Conservation (phyloP, 352 stramenopile genomes). For the Thraustochytrium sp. region DNA sequence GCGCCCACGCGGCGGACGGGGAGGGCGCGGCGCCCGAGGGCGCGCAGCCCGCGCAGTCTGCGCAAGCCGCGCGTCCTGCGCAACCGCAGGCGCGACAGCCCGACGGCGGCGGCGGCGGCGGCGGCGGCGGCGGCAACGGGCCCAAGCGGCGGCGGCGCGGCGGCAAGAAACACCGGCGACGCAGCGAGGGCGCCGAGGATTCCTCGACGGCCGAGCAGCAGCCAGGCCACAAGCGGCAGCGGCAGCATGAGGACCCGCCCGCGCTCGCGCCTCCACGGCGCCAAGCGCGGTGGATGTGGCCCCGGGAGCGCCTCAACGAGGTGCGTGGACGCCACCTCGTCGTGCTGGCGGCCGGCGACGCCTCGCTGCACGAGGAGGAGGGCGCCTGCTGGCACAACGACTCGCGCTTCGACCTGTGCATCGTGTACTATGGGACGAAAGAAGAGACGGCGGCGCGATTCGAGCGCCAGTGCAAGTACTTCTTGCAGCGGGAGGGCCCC, state of each 20-base stretch:
- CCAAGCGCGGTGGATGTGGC: background rate
- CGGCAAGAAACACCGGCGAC: background rate
- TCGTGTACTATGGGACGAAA: conserved; percentile 24
- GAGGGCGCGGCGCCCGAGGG: background rate
- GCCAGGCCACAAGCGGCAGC: background rate
- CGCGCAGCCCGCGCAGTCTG: background rate
- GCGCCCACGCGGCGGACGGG: background rate
- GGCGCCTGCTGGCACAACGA: background rate
- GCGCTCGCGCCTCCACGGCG: background rate
- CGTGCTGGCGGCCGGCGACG: conserved; percentile 10
- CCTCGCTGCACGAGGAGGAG: conserved; percentile 8
- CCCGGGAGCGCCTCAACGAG: background rate
- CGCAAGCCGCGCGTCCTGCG: background rate
- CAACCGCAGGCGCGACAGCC: background rate
- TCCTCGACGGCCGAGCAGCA: background rate
- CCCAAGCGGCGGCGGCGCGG: too few species aligned
- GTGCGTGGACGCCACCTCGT: background rate
- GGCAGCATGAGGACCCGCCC: background rate
- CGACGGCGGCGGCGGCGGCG: background rate
- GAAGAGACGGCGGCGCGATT: background rate
- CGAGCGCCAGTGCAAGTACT: background rate
- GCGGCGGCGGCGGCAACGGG: background rate
- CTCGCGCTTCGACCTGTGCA: background rate
- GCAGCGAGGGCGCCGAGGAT: background rate
- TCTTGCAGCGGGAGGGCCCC: background rate